Percentiles rank a stretch among this genome's conserved stretches.
These are phyloP conservation scores for Aspergillus felis DNA, from an alignment of 2,329 filamentous ascomycete genomes.

Conservation along the genomic window DNA sequence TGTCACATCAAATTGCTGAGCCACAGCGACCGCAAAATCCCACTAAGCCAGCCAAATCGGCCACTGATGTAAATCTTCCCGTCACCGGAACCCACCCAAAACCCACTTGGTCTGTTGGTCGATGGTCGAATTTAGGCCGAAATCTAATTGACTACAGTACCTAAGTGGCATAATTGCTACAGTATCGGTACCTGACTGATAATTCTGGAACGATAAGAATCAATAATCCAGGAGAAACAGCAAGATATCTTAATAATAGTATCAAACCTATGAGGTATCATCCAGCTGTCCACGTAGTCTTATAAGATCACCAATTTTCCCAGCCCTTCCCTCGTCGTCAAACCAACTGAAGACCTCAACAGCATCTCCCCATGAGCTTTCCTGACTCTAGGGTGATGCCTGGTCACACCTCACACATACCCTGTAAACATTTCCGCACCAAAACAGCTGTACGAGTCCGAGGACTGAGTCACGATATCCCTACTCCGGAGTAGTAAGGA, in stretches of 20 bases:
- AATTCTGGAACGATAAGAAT: not conserved
- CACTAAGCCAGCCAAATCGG: not conserved
- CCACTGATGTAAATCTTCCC: not conserved
- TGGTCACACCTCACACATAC: not conserved
- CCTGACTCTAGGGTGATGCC: not conserved
- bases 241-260: not conserved
- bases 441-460: not conserved
- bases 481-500: not conserved
- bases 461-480: not conserved
- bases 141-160: not conserved
- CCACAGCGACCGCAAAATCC: not conserved
- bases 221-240: not conserved
- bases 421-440: not conserved
- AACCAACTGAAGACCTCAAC: not conserved
- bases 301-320: not conserved
- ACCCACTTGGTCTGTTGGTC: not conserved
- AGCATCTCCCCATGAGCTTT: not conserved
- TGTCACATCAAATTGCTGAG: not conserved
- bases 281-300: not conserved
- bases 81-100: not conserved
- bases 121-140: not conserved
- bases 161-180: not conserved
- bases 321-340: not conserved
- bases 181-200: not conserved
- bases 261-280: not conserved